phyloP scores from a whole-genome alignment of 1,284 basidiomycete species.

The Mycosarcoma mackinlayi region DNA sequence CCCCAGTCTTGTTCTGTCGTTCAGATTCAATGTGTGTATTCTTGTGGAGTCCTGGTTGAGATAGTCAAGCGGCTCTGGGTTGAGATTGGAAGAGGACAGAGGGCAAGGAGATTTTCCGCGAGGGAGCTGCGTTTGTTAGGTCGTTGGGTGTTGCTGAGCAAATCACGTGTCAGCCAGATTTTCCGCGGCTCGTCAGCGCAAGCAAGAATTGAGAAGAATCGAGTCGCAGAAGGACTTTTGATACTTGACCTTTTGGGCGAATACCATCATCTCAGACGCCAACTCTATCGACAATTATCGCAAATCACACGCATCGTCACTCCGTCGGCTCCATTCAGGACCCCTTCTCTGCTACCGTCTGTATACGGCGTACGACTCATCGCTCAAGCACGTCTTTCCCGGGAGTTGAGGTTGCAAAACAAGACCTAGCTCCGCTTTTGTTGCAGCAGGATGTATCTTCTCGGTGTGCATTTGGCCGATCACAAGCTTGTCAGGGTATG shows the following conservation, averaged over 20 bases:
- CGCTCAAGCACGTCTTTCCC: too few relatives aligned
- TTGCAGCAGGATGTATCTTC: conserved; percentile 61
- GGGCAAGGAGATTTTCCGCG: neutral
- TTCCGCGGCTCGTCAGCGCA: conserved; percentile 7
- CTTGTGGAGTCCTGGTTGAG: neutral
- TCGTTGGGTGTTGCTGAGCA: conserved; percentile 4
- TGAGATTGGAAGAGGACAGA: too few relatives aligned
- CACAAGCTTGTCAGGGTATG: conserved; percentile 67
- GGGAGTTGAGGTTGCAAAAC: too few relatives aligned
- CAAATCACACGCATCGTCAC: too few relatives aligned
- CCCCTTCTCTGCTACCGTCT: too few relatives aligned
- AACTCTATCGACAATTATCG: too few relatives aligned
- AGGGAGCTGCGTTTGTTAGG: too few relatives aligned
- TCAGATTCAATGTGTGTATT: neutral
- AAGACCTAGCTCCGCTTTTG: too few relatives aligned
- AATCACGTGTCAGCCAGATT: conserved; percentile 33
- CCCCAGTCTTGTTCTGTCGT: neutral
- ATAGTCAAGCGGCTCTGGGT: too few relatives aligned
- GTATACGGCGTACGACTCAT: too few relatives aligned
- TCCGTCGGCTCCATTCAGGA: too few relatives aligned
- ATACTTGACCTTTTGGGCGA: neutral
- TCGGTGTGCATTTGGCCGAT: conserved; percentile 66
- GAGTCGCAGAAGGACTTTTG: too few relatives aligned
- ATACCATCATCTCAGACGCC: neutral
- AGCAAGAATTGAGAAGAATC: conserved; percentile 10